These are phyloP conservation scores for Plantago coronopus DNA, from an alignment of 305 asterid species.

Conservation along the genomic window DNA sequence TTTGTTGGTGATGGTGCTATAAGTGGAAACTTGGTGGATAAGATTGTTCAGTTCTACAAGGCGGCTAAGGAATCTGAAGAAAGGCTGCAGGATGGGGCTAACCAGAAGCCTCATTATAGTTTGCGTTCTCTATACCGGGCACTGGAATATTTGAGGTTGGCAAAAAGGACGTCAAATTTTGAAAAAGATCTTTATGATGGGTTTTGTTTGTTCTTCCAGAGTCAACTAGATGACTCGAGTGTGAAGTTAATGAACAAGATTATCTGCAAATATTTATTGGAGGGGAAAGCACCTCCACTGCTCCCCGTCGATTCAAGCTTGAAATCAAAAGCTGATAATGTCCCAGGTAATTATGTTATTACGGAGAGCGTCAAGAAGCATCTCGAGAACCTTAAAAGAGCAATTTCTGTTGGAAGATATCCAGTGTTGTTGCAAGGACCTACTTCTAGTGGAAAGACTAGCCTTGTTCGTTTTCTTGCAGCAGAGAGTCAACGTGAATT, in stretches of 20 bases:
- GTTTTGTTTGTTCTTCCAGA: slow-evolving; percentile 82
- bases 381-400: slow-evolving; percentile 72
- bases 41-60: slow-evolving; percentile 71
- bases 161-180: slow-evolving; percentile 47
- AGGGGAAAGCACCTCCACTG: slow-evolving; percentile 36
- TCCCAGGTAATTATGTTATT: slow-evolving; percentile 51
- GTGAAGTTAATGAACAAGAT: slow-evolving; percentile 59
- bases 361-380: slow-evolving; percentile 77
- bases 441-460: slow-evolving; percentile 98
- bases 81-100: slow-evolving; percentile 97
- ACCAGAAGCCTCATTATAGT: slow-evolving; percentile 97
- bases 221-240: slow-evolving; percentile 67
- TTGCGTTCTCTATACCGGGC: slow-evolving; percentile 93
- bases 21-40: slow-evolving; percentile 28
- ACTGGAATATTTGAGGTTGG: slow-evolving; percentile 65
- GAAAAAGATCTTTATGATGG: slow-evolving; percentile 83
- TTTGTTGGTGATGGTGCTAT: slow-evolving; percentile 50
- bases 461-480: slow-evolving; percentile 90
- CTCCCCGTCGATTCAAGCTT: slow-evolving; percentile 51
- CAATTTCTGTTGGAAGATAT: slow-evolving; percentile 72
- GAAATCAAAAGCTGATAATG: slow-evolving; percentile 34
- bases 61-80: slow-evolving; percentile 80
- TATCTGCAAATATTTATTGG: slow-evolving; percentile 53
- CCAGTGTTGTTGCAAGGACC: slow-evolving; percentile 98
- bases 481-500: slow-evolving; percentile 74